phyloP scores from a whole-genome alignment of 495 filamentous ascomycete species.

The Cenococcum geophilum region DNA sequence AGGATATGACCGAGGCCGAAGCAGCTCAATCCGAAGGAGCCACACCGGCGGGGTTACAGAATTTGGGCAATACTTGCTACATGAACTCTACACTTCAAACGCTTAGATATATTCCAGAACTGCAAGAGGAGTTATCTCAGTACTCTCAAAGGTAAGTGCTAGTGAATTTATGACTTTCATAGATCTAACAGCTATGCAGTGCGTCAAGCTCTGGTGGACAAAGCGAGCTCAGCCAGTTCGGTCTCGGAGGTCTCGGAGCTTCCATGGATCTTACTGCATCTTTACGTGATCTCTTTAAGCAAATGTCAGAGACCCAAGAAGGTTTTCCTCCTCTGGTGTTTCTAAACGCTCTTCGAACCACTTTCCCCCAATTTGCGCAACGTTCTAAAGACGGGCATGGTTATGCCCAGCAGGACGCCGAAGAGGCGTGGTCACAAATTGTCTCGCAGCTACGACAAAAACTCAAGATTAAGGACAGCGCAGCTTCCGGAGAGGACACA shows the following conservation, averaged over 20 bases:
- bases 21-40: constrained; percentile 75
- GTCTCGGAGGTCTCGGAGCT: constrained; percentile 53
- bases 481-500: constrained; percentile 25
- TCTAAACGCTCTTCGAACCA: constrained; percentile 68
- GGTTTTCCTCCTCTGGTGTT: constrained; percentile 83
- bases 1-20: constrained; percentile 97
- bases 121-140: constrained; percentile 69
- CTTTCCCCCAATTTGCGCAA: constrained; percentile 94
- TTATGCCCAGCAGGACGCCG: constrained; percentile 93
- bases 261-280: constrained; percentile 71
- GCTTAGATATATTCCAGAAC: constrained; percentile 80
- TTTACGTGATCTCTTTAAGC: constrained; percentile 81
- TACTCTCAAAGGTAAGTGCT: constrained; percentile 50
- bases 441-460: constrained; percentile 77
- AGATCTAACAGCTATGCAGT: constrained; percentile 14
- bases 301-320: constrained; percentile 88
- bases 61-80: constrained; percentile 96
- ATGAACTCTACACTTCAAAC: constrained; percentile 94
- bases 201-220: constrained; percentile 38
- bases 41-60: constrained; percentile 81
- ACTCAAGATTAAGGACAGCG: constrained; percentile 55
- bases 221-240: constrained; percentile 52
- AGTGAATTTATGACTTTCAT: not conserved
- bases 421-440: constrained; percentile 98
- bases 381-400: constrained; percentile 70